Percentiles rank a stretch among this genome's conserved stretches.
Evolutionary conservation across 306 rosid species (phyloP).

Genomic region (Pyrus communis): DNA sequence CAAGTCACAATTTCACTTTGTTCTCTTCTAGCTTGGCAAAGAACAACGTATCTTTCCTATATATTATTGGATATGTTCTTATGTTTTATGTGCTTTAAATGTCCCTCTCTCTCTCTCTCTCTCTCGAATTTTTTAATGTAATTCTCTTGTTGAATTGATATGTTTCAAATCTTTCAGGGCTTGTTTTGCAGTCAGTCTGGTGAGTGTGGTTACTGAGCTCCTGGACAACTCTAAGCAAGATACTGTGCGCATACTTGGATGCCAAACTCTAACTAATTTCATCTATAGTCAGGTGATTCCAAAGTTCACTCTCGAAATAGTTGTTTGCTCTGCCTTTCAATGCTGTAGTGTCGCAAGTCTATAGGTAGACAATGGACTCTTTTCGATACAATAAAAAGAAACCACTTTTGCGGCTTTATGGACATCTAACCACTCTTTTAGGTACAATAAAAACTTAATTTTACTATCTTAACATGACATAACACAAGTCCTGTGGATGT

Average conservation of each 20-base stretch:
- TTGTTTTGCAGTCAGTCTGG: slow-evolving; percentile 70
- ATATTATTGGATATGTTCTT: not conserved
- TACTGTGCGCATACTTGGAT: slow-evolving; percentile 59
- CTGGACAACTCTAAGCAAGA: slow-evolving; percentile 72
- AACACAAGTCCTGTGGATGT: not conserved
- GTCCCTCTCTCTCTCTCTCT: not conserved
- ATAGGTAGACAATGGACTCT: not conserved
- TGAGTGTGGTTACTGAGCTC: slow-evolving; percentile 69
- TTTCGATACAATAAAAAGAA: too few relatives aligned
- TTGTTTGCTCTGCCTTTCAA: not conserved
- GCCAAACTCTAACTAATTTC: slow-evolving; percentile 79
- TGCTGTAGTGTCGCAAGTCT: not conserved
- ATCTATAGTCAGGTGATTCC: slow-evolving; percentile 67
- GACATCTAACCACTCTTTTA: too few relatives aligned
- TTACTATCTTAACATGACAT: not conserved
- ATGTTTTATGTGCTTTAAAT: not conserved
- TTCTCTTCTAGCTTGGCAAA: not conserved
- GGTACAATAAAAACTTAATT: not conserved
- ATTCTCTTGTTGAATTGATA: not conserved
- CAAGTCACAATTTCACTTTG: not conserved
- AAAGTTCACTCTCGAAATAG: not conserved
- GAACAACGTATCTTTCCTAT: not conserved
- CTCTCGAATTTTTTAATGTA: not conserved
- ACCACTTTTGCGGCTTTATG: too few relatives aligned
- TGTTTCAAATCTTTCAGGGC: slow-evolving; percentile 47